Evolutionary conservation across 2,329 filamentous ascomycete genomes (phyloP), one percentile per base, ranked within the genome.

Genomic region (Claviceps capensis): DNA sequence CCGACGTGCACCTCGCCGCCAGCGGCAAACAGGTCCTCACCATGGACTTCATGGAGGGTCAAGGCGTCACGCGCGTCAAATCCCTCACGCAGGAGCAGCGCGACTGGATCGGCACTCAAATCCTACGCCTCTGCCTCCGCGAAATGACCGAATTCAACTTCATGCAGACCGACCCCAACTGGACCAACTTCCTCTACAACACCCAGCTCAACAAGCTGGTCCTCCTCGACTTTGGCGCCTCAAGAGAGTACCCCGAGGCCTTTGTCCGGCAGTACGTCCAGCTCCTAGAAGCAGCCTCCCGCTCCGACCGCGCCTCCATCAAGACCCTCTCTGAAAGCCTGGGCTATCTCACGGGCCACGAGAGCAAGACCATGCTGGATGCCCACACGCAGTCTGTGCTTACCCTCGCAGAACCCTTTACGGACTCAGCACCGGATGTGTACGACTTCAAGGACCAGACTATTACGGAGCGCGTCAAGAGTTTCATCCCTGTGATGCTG

Each of bases 121-220:
- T 97, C 58, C 78, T 97, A 50, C 86, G 89, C 4, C 82, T 98
- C 11, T 97, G 89, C 64, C 77, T 97, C 41, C 84, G 90, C 53
- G 93, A 97, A 70, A 91, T 97, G 60, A 84, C 84, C 57, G 88
- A 95, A 68, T 97, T 96, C 78, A 83, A 77, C 55, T 97, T 95
- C 72, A 98, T 98, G 93, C 93, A 98, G 71, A 98, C 93, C 5
- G 93, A 98, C 64, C 93, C 93, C 42, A 98, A 98, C 73, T 98
- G 93, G 93, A 97, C 91, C 37, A 98, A 98, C 69, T 98, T 98
- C 67, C 76, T 97, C 19, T 98, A 88, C 74, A 93, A 97, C 61
- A 72, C 81, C 1, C 60, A 72, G 19, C 81, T 76, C 4, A 72
- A 81, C 60, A 85, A 82, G 62, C 82, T 98, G 14, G 90, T 95